Conservation (phyloP, 805 yeast species). For the Yamadazyma sp. region DNA sequence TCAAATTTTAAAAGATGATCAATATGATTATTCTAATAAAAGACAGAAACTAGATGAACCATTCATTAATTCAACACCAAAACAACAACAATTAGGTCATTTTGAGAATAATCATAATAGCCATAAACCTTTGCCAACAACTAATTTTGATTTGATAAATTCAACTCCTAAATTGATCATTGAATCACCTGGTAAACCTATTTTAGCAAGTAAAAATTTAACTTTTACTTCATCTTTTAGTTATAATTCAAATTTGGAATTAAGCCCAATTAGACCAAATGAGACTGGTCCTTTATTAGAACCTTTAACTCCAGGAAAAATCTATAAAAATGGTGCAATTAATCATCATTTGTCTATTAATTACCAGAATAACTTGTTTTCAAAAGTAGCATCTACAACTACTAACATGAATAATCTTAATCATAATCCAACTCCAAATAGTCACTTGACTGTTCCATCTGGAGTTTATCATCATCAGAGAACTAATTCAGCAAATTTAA, state of each 20-base stretch:
- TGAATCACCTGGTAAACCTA: conserved; percentile 39
- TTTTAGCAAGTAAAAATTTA: conserved; percentile 38
- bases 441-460: too few relatives aligned
- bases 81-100: background rate
- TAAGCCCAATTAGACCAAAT: conserved; percentile 55
- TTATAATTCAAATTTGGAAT: conserved; percentile 60
- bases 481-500: conserved; percentile 6
- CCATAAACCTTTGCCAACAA: conserved; percentile 6
- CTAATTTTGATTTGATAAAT: conserved; percentile 7
- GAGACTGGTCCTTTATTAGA: conserved; percentile 66
- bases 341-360: conserved; percentile 13
- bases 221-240: conserved; percentile 66
- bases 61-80: conserved; percentile 8
- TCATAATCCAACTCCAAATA: conserved; percentile 4
- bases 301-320: conserved; percentile 55
- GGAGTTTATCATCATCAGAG: too few relatives aligned
- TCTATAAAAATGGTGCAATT: conserved; percentile 14
- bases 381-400: background rate
- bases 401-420: background rate
- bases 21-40: conserved; percentile 6
- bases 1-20: background rate
- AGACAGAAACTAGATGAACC: conserved; percentile 9
- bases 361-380: conserved; percentile 7
- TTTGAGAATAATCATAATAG: conserved; percentile 1
- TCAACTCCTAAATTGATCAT: conserved; percentile 22